These are phyloP conservation scores for Solanum hybrid DNA, from an alignment of 305 asterid genomes.

Conservation along the genomic window DNA sequence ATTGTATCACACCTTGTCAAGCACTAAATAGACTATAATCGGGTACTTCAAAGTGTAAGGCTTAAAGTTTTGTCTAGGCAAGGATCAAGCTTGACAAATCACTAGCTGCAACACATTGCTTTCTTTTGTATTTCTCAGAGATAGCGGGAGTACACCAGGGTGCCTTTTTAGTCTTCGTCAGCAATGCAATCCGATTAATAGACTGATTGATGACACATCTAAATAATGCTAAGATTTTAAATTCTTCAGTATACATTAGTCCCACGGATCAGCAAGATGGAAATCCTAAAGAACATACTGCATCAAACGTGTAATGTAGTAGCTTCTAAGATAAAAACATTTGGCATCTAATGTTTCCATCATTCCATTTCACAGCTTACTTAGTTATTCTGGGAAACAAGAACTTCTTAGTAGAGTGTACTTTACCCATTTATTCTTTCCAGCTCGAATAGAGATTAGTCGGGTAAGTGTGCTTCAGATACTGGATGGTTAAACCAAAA, in stretches of 20 bases:
- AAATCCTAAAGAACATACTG: background rate
- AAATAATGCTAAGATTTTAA: background rate
- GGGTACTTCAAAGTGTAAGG: background rate
- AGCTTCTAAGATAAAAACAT: background rate
- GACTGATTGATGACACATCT: background rate
- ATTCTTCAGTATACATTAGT: background rate
- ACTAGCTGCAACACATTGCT: background rate
- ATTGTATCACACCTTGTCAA: background rate
- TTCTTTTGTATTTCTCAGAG: background rate
- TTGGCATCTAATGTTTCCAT: background rate
- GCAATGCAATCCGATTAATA: background rate
- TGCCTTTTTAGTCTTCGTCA: background rate
- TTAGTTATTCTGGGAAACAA: background rate
- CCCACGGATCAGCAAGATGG: background rate
- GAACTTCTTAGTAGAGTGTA: background rate
- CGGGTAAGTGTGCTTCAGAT: background rate
- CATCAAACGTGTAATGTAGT: background rate
- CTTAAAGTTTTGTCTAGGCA: background rate
- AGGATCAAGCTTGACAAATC: background rate
- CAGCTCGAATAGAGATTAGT: background rate
- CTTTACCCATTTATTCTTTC: background rate
- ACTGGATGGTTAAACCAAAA: background rate
- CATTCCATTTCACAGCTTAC: background rate
- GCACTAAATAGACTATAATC: background rate
- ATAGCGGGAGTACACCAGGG: fast-evolving